Conservation (phyloP, 75 land plant genomes). For the Cunninghamia lanceolata region DNA sequence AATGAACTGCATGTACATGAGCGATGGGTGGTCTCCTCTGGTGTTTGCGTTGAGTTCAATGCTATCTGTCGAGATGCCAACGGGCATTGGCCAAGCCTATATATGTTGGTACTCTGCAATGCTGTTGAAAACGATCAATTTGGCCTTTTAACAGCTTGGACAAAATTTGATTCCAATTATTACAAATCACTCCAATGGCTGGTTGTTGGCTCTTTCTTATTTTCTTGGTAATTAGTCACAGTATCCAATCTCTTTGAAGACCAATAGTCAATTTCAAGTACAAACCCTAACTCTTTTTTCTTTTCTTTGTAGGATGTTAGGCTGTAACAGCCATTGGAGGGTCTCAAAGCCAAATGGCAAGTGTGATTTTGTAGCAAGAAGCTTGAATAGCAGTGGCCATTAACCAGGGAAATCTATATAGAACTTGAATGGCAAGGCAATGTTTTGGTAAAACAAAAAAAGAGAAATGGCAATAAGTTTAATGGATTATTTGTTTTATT, state of each 20-base stretch:
- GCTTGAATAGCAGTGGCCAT: too few relatives aligned
- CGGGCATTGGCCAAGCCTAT: constrained; percentile 41
- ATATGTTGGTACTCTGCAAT: constrained; percentile 35
- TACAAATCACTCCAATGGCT: constrained; percentile 32
- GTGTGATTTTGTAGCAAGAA: too few relatives aligned
- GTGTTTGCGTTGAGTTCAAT: constrained; percentile 30
- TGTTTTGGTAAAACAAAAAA: too few relatives aligned
- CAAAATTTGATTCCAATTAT: constrained; percentile 16
- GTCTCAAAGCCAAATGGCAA: too few relatives aligned
- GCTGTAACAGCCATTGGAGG: too few relatives aligned
- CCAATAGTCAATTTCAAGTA: too few relatives aligned
- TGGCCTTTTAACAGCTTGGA: constrained; percentile 24
- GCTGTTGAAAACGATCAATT: constrained; percentile 5
- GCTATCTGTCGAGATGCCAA: constrained; percentile 32
- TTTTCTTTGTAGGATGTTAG: too few relatives aligned
- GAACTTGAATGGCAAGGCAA: too few relatives aligned
- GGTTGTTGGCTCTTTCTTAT: constrained; percentile 45
- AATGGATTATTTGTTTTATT: too few relatives aligned
- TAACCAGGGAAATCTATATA: too few relatives aligned
- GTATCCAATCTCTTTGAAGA: constrained; percentile 12
- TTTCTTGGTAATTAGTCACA: constrained; percentile 38
- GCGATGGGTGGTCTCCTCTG: constrained; percentile 48
- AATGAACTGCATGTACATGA: constrained; percentile 36
- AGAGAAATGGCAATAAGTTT: too few relatives aligned
- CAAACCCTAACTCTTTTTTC: too few relatives aligned